These are phyloP conservation scores for Parmelia sp. DNA, from an alignment of 495 filamentous ascomycete species.

Conservation along the genomic window DNA sequence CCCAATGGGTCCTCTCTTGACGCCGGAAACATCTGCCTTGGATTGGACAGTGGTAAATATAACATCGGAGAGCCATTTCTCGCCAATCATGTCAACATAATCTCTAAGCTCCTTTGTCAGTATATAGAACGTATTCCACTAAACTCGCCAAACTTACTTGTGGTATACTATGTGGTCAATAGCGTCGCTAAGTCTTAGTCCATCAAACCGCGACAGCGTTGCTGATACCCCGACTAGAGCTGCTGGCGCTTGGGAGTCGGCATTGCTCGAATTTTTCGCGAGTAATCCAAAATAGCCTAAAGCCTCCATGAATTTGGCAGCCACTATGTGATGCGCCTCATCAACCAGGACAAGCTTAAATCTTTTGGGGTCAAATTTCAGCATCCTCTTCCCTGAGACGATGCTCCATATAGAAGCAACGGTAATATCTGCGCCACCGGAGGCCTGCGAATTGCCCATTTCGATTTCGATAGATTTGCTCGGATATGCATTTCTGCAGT, in stretches of 20 bases:
- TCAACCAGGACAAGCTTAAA: slow-evolving; percentile 95
- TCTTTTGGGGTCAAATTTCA: slow-evolving; percentile 67
- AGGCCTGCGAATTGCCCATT: slow-evolving; percentile 70
- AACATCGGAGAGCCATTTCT: slow-evolving; percentile 76
- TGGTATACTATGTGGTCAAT: slow-evolving; percentile 97
- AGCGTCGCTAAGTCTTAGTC: slow-evolving; percentile 75
- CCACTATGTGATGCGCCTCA: slow-evolving; percentile 97
- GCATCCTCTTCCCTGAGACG: slow-evolving; percentile 61
- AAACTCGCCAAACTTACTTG: slow-evolving; percentile 37
- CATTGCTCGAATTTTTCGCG: slow-evolving; percentile 33
- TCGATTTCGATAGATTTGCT: slow-evolving; percentile 76
- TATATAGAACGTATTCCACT: slow-evolving; percentile 12
- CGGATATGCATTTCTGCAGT: slow-evolving; percentile 77
- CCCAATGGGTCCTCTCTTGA: slow-evolving; percentile 57
- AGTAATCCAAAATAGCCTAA: slow-evolving; percentile 68
- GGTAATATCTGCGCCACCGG: slow-evolving; percentile 81
- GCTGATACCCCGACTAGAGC: slow-evolving; percentile 87
- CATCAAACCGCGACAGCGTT: slow-evolving; percentile 85
- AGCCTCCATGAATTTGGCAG: slow-evolving; percentile 63
- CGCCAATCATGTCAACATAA: slow-evolving; percentile 92
- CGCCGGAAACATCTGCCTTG: slow-evolving; percentile 64
- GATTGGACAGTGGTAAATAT: slow-evolving; percentile 89
- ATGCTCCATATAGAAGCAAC: slow-evolving; percentile 86
- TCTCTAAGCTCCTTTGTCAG: slow-evolving; percentile 36
- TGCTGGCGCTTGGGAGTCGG: slow-evolving; percentile 41